Evolutionary conservation across 176 grass and related monocot species (phyloP), one percentile per base, ranked within the genome.

Genomic region (Triticum urartu): DNA sequence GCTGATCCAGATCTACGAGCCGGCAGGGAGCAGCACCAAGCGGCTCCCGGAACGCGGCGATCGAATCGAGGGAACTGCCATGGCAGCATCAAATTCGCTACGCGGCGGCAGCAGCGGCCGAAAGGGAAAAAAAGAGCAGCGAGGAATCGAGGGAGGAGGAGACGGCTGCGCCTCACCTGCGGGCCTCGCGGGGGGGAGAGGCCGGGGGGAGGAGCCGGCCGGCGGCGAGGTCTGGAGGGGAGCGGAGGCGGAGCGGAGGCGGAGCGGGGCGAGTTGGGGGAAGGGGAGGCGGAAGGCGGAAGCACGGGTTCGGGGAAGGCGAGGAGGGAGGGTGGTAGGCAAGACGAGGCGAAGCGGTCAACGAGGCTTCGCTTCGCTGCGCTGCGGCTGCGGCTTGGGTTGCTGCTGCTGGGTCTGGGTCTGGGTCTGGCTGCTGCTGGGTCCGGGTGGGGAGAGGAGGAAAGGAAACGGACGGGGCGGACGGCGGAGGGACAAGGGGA

Each of bases 1-100:
- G 77, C 52, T 79, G 35, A 83, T 90, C 43, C 58, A 66, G 80
- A 90, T 87, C 89, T 72, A 79, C 34, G 7, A 5, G 7, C 7
- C 14, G 26, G 26, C 26, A 26, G 26, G 26, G 26, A 26, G 26
- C 26, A 26, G 26, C 26, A 26, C 26, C 26, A 26, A 5, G 7
- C 7, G 21, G 36, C 84, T 59, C 56, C 65, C 66, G 4, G 63
- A 56, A 62, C 48, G 36, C 68, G 22, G 24, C 22, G 35, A 75
- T 11, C 71, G 6, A 24, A 87, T 87, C 84, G 7, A 79, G 14
- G 64, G 17, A 18, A 24, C 40, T 4, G 20, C 67, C 69, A 2
- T 21, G 30, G 14, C 47, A 77, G 25, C 73, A 0, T 62, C 71
- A 1, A 76, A 76, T 64, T 34, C 38, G 26, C 26, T 1, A 34